phyloP scores from a whole-genome alignment of 768 basidiomycete species.

The Amanita jacksonii region DNA sequence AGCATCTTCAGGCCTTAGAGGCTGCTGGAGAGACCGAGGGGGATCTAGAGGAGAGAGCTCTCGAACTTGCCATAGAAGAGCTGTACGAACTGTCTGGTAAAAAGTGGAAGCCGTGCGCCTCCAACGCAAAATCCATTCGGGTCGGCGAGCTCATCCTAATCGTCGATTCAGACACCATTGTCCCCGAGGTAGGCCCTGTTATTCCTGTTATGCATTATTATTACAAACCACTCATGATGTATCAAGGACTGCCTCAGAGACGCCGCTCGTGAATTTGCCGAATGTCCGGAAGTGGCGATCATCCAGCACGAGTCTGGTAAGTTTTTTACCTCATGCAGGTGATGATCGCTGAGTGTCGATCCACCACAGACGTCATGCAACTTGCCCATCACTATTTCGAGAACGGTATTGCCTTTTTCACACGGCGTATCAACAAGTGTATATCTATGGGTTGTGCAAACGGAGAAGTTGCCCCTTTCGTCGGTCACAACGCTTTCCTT shows the following conservation, averaged over 20 bases:
- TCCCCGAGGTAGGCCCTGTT: slow-evolving; percentile 62
- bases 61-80: slow-evolving; percentile 70
- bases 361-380: slow-evolving; percentile 68
- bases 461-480: slow-evolving; percentile 76
- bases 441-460: slow-evolving; percentile 77
- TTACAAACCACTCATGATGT: not conserved
- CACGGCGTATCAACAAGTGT: slow-evolving; percentile 74
- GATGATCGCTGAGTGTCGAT: slow-evolving; percentile 3
- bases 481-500: slow-evolving; percentile 84
- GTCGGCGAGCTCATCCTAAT: slow-evolving; percentile 75
- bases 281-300: slow-evolving; percentile 78
- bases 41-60: slow-evolving; percentile 59
- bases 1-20: slow-evolving; percentile 38
- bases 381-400: slow-evolving; percentile 87
- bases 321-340: slow-evolving; percentile 10
- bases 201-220: no score
- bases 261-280: slow-evolving; percentile 76
- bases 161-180: slow-evolving; percentile 73
- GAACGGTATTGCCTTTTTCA: slow-evolving; percentile 84
- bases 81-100: slow-evolving; percentile 47
- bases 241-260: slow-evolving; percentile 80
- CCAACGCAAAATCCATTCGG: slow-evolving; percentile 64
- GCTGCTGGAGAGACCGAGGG: slow-evolving; percentile 25
- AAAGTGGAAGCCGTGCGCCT: slow-evolving; percentile 66
- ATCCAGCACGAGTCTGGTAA: slow-evolving; percentile 83